Conservation (phyloP, 208 protist genomes). For the Porcisia deanei region DNA sequence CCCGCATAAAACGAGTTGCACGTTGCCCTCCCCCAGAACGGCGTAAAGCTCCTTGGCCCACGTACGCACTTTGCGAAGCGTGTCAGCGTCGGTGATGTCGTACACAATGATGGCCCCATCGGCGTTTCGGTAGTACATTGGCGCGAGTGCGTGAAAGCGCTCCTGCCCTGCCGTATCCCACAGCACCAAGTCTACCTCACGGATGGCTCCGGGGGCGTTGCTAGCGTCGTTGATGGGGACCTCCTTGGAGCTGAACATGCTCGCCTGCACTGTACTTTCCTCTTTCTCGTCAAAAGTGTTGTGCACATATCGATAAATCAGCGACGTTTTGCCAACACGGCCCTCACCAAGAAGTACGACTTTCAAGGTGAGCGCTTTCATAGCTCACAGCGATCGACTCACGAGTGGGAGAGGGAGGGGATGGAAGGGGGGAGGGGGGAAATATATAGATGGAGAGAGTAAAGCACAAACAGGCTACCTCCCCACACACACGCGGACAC, state of each 20-base stretch:
- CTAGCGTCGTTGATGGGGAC: conserved; percentile 46
- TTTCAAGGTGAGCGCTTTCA: conserved; percentile 50
- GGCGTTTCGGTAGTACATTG: conserved; percentile 88
- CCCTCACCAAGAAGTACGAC: conserved; percentile 84
- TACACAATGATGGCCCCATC: conserved; percentile 94
- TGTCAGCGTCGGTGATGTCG: conserved; percentile 95
- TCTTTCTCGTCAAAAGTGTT: conserved; percentile 66
- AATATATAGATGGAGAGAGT: too few species aligned
- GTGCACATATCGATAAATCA: conserved; percentile 77
- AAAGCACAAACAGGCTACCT: too few species aligned
- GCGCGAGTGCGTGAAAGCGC: conserved; percentile 90
- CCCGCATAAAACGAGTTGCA: conserved; percentile 91
- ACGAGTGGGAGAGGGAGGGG: not conserved
- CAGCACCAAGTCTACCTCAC: conserved; percentile 94
- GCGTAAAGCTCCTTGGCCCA: conserved; percentile 96
- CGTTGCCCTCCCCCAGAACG: conserved; percentile 86
- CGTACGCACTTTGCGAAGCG: conserved; percentile 91
- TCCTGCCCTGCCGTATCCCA: conserved; percentile 98
- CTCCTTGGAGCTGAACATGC: conserved; percentile 60
- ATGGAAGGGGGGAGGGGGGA: not conserved
- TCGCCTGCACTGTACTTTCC: conserved; percentile 68
- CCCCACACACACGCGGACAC: not conserved
- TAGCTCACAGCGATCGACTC: not conserved
- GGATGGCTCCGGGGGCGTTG: conserved; percentile 13
- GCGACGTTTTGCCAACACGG: conserved; percentile 84